Conservation (phyloP, 208 protist species). For the Crithidia bombi region DNA sequence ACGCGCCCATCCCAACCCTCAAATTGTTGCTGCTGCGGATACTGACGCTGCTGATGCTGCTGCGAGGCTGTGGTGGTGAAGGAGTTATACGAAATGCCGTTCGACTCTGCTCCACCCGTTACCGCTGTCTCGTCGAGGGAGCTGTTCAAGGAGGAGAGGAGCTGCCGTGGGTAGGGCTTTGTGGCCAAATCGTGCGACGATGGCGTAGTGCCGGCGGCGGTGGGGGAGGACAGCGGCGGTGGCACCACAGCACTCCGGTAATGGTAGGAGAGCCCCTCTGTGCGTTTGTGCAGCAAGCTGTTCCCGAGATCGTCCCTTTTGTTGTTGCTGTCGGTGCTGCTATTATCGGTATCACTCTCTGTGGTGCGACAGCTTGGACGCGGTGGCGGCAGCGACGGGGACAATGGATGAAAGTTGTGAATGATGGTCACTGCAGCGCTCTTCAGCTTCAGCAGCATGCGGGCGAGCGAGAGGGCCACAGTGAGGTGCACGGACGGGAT, state of each 20-base stretch:
- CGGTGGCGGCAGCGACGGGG: conserved; percentile 13
- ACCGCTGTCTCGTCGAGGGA: not conserved
- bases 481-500: conserved; percentile 12
- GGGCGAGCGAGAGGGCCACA: conserved; percentile 17
- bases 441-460: conserved; percentile 16
- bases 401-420: conserved; percentile 10
- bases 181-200: not conserved
- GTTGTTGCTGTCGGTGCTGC: not conserved
- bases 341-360: not conserved
- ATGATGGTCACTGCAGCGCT: not conserved
- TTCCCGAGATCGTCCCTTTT: not conserved
- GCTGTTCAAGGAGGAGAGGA: conserved; percentile 5
- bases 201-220: not conserved
- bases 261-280: no score
- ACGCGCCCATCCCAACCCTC: not conserved
- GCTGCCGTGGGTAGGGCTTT: not conserved
- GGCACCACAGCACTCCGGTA: no score
- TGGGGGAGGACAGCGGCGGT: not conserved
- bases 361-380: not conserved
- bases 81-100: conserved; percentile 17
- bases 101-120: conserved; percentile 2
- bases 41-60: not conserved
- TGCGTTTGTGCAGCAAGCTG: not conserved
- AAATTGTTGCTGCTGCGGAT: not conserved
- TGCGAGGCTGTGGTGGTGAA: not conserved